A percentile compares a stretch with the other conserved stretches of the same genome.
phyloP scores from a whole-genome alignment of 306 rosid species.

The Cucumis melo region DNA sequence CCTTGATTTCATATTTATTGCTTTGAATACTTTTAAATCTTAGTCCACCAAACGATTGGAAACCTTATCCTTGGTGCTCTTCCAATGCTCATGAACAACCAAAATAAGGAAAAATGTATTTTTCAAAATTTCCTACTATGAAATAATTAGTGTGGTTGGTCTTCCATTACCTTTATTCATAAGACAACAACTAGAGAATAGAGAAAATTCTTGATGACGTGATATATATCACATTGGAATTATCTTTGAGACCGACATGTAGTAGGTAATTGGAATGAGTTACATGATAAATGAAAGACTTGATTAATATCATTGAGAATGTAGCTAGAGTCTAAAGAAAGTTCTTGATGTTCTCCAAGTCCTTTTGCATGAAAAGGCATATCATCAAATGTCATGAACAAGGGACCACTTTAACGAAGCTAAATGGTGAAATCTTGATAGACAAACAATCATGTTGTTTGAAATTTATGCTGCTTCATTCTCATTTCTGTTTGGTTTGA shows the following conservation, averaged over 20 bases:
- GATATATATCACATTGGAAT: not conserved
- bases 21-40: too few relatives aligned
- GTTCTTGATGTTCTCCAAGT: not conserved
- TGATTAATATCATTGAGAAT: not conserved
- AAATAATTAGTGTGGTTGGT: not conserved
- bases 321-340: not conserved
- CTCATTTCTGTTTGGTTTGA: not conserved
- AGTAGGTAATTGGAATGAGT: not conserved
- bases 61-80: not conserved
- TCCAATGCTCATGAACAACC: not conserved
- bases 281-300: not conserved
- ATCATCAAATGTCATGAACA: not conserved
- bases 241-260: not conserved
- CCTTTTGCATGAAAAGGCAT: not conserved
- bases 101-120: not conserved
- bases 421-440: not conserved
- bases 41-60: too few relatives aligned
- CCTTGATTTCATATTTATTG: too few relatives aligned
- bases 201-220: not conserved
- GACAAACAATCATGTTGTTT: not conserved
- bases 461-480: not conserved
- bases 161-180: not conserved
- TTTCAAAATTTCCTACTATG: not conserved
- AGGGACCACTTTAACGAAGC: not conserved
- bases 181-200: not conserved